A percentile compares a stretch with the other conserved stretches of the same genome.
phyloP scores from a whole-genome alignment of 192 early-diverging fungal genomes.

The Allomyces arbusculus region DNA sequence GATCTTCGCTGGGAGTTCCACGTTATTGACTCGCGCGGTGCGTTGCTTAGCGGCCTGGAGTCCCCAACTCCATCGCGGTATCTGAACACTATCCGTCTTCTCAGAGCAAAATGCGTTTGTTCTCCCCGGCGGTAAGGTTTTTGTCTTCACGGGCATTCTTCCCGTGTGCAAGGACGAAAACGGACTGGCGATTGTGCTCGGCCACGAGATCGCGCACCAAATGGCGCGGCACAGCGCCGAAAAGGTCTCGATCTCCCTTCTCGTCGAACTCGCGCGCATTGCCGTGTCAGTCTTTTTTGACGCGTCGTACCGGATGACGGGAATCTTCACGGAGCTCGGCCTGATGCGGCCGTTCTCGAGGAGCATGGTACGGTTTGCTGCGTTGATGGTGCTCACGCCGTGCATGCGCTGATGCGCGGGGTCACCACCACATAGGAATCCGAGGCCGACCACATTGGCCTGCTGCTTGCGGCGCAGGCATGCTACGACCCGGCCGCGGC shows the following conservation, averaged over 20 bases:
- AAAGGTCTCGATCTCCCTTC: constrained; percentile 47
- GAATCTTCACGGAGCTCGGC: constrained; percentile 42
- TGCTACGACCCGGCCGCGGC: constrained; percentile 77
- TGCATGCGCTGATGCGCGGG: background rate
- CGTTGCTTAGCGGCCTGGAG: background rate
- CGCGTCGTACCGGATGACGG: constrained; percentile 31
- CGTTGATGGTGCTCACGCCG: too few species aligned
- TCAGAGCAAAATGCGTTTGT: constrained; percentile 79
- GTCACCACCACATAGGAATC: constrained; percentile 37
- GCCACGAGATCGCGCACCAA: constrained; percentile 89
- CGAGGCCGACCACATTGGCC: constrained; percentile 82
- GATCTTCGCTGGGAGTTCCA: constrained; percentile 76
- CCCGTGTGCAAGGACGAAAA: constrained; percentile 57
- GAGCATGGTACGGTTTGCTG: background rate
- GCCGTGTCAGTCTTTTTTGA: constrained; percentile 43
- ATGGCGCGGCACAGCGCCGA: constrained; percentile 79
- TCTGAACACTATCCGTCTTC: too few species aligned
- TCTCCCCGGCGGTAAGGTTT: constrained; percentile 82
- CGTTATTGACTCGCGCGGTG: constrained; percentile 47
- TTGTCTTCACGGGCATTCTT: constrained; percentile 90
- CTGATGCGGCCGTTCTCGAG: constrained; percentile 22
- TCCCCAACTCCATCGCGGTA: too few species aligned
- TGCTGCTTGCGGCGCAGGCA: constrained; percentile 73
- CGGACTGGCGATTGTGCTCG: constrained; percentile 79
- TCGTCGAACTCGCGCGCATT: constrained; percentile 27